A percentile compares a stretch with the other conserved stretches of the same genome.
Evolutionary conservation across 495 filamentous ascomycete species (phyloP).

Genomic region (Aspergillus biplanus): DNA sequence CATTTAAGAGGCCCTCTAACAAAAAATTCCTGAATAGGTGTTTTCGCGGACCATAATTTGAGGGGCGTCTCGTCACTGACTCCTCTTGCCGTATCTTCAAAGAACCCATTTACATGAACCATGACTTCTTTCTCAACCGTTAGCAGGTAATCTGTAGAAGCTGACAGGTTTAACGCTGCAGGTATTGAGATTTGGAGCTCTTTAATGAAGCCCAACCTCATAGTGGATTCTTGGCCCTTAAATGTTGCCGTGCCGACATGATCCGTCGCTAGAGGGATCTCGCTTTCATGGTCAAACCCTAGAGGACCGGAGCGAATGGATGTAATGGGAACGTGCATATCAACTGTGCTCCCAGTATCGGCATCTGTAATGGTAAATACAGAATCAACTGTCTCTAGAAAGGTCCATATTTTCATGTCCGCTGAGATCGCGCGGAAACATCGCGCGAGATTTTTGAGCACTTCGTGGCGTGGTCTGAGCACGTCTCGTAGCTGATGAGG

Average conservation of each 20-base stretch:
- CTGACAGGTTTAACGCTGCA: conserved; percentile 45
- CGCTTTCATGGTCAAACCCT: conserved; percentile 57
- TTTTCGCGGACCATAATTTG: conserved; percentile 57
- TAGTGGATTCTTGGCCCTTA: conserved; percentile 50
- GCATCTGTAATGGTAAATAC: conserved; percentile 50
- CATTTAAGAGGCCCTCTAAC: conserved; percentile 33
- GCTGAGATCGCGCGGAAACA: conserved; percentile 61
- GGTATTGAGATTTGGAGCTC: conserved; percentile 50
- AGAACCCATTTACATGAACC: conserved; percentile 65
- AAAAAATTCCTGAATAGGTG: conserved; percentile 53
- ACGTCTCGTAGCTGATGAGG: conserved; percentile 52
- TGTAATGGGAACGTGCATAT: conserved; percentile 59
- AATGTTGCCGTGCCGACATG: conserved; percentile 62
- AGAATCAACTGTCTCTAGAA: conserved; percentile 67
- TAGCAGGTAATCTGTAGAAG: conserved; percentile 45
- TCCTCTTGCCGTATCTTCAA: conserved; percentile 53
- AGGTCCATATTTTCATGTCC: conserved; percentile 69
- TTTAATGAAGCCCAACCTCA: conserved; percentile 51
- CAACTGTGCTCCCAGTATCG: conserved; percentile 34
- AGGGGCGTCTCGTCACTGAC: conserved; percentile 47
- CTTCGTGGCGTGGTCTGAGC: conserved; percentile 51
- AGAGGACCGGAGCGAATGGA: conserved; percentile 64
- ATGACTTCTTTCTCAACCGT: conserved; percentile 55
- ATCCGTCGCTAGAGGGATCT: conserved; percentile 59
- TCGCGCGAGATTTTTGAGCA: conserved; percentile 54